These are phyloP conservation scores for Blastobotrys serpentis DNA, from an alignment of 1,139 yeast genomes.

Conservation along the genomic window DNA sequence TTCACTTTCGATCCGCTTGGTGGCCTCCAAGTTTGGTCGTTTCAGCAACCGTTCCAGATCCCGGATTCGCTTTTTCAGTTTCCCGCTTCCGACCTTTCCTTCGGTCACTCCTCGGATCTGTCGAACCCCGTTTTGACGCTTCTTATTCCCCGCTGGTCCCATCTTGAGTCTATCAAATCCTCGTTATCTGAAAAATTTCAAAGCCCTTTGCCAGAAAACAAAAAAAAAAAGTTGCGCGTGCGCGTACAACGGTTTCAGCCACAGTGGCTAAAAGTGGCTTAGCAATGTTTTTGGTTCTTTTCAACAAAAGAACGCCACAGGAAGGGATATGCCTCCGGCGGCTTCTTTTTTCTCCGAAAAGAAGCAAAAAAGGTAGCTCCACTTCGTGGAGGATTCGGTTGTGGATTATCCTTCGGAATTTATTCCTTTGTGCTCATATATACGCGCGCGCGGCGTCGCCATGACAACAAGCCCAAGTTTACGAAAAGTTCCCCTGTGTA, in stretches of 20 bases:
- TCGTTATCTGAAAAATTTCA: conserved; percentile 3
- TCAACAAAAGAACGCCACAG: too few relatives aligned
- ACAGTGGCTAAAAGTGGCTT: too few relatives aligned
- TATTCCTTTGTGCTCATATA: too few relatives aligned
- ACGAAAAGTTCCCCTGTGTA: not conserved
- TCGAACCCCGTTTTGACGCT: conserved; percentile 3
- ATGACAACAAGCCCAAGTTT: not conserved
- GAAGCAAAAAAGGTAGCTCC: conserved; percentile 2
- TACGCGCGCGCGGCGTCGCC: too few relatives aligned
- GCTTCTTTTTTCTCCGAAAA: not conserved
- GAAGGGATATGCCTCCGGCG: not conserved
- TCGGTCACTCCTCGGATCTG: conserved; percentile 14
- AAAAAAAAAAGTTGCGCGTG: too few relatives aligned
- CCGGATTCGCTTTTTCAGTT: conserved; percentile 77
- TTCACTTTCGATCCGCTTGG: conserved; percentile 76
- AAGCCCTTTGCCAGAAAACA: not conserved
- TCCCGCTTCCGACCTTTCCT: conserved; percentile 19
- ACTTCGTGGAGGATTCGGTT: not conserved
- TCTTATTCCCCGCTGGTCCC: conserved; percentile 2
- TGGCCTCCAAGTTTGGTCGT: conserved; percentile 56
- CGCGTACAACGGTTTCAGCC: too few relatives aligned
- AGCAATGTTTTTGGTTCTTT: not conserved
- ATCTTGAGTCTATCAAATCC: conserved; percentile 2
- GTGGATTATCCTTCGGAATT: too few relatives aligned
- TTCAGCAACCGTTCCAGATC: conserved; percentile 66